Percentiles rank a stretch among this genome's conserved stretches.
Conservation (phyloP, 208 protist genomes). For the Acanthamoeba sp. region DNA sequence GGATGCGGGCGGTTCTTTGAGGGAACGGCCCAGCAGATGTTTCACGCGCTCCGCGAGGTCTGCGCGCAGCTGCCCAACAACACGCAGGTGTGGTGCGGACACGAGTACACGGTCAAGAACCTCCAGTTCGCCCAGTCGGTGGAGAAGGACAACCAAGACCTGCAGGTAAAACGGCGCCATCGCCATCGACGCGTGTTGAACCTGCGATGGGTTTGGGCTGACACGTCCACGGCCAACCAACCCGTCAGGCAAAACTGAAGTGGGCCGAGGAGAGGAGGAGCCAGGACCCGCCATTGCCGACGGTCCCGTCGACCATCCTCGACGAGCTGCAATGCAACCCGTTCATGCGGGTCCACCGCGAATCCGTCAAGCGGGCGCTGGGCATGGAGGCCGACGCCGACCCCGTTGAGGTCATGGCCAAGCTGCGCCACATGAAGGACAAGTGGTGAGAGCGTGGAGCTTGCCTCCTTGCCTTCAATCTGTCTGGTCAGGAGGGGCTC, state of each 20-base stretch:
- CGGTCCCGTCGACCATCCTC: constrained; percentile 80
- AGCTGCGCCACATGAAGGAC: constrained; percentile 55
- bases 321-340: constrained; percentile 80
- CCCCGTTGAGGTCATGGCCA: constrained; percentile 33
- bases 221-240: too few species aligned
- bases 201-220: too few species aligned
- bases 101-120: constrained; percentile 86
- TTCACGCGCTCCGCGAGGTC: constrained; percentile 69
- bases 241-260: constrained; percentile 44
- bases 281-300: constrained; percentile 54
- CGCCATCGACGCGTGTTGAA: too few species aligned
- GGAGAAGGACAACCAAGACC: constrained; percentile 79
- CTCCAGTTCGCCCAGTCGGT: constrained; percentile 79
- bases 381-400: background rate
- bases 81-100: constrained; percentile 80
- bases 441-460: too few species aligned
- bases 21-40: constrained; percentile 86
- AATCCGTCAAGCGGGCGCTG: constrained; percentile 5
- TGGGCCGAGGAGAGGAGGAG: constrained; percentile 10
- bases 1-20: constrained; percentile 96
- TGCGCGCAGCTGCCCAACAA: constrained; percentile 69
- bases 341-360: constrained; percentile 79
- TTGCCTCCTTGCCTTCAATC: too few species aligned
- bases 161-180: too few species aligned
- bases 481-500: too few species aligned